phyloP scores from a whole-genome alignment of 2,329 filamentous ascomycete species.

The Lachnellula arida region DNA sequence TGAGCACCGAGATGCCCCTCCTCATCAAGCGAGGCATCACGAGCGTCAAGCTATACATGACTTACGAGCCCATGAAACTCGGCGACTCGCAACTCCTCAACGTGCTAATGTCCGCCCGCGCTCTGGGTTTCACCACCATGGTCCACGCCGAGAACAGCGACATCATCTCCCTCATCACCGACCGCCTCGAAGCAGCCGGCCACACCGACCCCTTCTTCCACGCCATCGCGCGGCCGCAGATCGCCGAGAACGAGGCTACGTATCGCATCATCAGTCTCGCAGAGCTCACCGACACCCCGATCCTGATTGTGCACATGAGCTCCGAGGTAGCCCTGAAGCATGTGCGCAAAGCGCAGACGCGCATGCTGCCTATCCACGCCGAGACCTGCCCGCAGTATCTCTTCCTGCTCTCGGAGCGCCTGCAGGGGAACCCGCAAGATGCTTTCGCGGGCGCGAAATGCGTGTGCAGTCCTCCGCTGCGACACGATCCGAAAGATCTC shows the following conservation, averaged over 20 bases:
- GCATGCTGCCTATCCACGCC: constrained; percentile 47
- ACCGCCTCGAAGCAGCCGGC: constrained; percentile 36
- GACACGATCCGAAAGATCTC: constrained; percentile 44
- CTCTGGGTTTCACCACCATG: constrained; percentile 44
- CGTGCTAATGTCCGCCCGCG: constrained; percentile 43
- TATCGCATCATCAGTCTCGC: constrained; percentile 47
- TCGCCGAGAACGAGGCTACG: constrained; percentile 45
- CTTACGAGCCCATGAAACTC: constrained; percentile 46
- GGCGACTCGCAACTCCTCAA: constrained; percentile 46
- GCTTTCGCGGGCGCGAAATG: constrained; percentile 48
- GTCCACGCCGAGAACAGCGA: constrained; percentile 46
- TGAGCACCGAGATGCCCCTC: constrained; percentile 38
- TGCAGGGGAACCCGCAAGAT: constrained; percentile 37
- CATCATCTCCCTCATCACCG: constrained; percentile 40
- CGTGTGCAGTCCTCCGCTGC: constrained; percentile 48
- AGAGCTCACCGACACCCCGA: constrained; percentile 45
- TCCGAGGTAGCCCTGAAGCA: constrained; percentile 43
- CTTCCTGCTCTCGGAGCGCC: constrained; percentile 46
- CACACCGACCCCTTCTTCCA: constrained; percentile 42
- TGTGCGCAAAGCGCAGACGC: constrained; percentile 46
- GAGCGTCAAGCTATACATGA: constrained; percentile 50
- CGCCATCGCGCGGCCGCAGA: constrained; percentile 40
- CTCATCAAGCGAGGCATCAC: constrained; percentile 41
- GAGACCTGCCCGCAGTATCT: constrained; percentile 57
- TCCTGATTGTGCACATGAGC: constrained; percentile 49